phyloP scores from a whole-genome alignment of 306 rosid genomes.

The Corylus avellana region DNA sequence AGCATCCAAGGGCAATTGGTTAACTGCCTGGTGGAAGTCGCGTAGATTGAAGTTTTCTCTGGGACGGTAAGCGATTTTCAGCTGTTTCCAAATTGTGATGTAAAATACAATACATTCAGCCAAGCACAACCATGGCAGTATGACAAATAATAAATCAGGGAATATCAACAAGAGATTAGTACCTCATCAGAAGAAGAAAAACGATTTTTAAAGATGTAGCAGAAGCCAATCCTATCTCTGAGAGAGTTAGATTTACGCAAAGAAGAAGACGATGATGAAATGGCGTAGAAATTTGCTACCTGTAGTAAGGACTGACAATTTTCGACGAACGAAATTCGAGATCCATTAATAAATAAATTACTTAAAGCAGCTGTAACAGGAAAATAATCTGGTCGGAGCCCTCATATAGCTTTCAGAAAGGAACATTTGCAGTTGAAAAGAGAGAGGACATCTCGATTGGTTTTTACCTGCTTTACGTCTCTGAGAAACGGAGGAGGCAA shows the following conservation, averaged over 20 bases:
- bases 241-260: conserved; percentile 36
- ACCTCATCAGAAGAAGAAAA: conserved; percentile 56
- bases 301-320: conserved; percentile 66
- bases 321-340: conserved; percentile 21
- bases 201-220: conserved; percentile 52
- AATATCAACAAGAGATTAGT: not conserved
- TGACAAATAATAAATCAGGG: too few species aligned
- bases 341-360: conserved; percentile 1
- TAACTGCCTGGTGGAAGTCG: conserved; percentile 68
- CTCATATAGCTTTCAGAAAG: not conserved
- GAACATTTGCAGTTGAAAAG: not conserved
- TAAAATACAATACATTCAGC: not conserved
- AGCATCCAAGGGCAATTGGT: conserved; percentile 55
- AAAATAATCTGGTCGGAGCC: not conserved
- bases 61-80: conserved; percentile 60
- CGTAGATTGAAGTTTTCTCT: conserved; percentile 55
- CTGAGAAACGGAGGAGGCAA: conserved; percentile 58
- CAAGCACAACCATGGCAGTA: not conserved
- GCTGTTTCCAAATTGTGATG: conserved; percentile 35
- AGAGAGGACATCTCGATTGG: not conserved
- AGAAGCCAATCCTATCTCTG: conserved; percentile 58
- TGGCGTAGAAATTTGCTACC: conserved; percentile 68
- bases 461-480: conserved; percentile 54
- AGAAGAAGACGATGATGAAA: conserved; percentile 40
- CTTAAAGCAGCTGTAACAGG: not conserved